Evolutionary conservation across 1,284 basidiomycete species (phyloP).

Genomic region (Sporisorium reilianum): DNA sequence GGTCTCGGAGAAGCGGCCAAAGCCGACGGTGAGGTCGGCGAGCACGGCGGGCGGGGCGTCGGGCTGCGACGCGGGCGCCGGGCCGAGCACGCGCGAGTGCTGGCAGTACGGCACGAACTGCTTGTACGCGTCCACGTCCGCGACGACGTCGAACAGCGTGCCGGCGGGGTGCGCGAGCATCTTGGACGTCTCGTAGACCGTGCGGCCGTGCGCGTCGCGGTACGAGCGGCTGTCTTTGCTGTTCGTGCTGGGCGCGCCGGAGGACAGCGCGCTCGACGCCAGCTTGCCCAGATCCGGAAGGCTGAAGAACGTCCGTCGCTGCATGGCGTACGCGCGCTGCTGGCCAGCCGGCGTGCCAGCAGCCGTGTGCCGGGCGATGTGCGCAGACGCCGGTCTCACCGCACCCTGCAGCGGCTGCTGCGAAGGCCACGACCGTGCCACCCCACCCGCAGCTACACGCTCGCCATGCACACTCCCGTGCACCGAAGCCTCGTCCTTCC

Average conservation of each 20-base stretch:
- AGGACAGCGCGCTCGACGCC: conserved; percentile 28
- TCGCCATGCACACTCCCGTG: conserved; percentile 20
- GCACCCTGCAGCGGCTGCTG: conserved; percentile 18
- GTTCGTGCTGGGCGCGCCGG: background rate
- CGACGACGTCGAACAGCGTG: conserved; percentile 86
- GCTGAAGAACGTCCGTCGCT: conserved; percentile 35
- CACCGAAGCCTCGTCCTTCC: conserved; percentile 45
- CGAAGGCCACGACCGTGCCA: conserved; percentile 15
- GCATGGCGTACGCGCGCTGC: conserved; percentile 9
- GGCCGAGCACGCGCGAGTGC: conserved; percentile 77
- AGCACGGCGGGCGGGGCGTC: conserved; percentile 65
- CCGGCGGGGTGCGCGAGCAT: conserved; percentile 56
- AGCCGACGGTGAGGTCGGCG: conserved; percentile 89
- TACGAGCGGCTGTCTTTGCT: conserved; percentile 18
- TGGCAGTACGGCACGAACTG: conserved; percentile 91
- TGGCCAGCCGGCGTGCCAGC: conserved; percentile 19
- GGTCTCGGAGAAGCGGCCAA: conserved; percentile 85
- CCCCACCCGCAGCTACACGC: conserved; percentile 3
- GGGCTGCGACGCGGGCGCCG: background rate
- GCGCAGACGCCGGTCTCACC: conserved; percentile 11
- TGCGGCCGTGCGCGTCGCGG: conserved; percentile 30
- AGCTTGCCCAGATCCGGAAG: conserved; percentile 49
- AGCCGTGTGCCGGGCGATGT: conserved; percentile 12
- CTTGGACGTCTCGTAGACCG: conserved; percentile 43
- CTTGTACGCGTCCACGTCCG: conserved; percentile 87